These are phyloP conservation scores for Cercis canadensis DNA, from an alignment of 306 rosid genomes.

Conservation along the genomic window DNA sequence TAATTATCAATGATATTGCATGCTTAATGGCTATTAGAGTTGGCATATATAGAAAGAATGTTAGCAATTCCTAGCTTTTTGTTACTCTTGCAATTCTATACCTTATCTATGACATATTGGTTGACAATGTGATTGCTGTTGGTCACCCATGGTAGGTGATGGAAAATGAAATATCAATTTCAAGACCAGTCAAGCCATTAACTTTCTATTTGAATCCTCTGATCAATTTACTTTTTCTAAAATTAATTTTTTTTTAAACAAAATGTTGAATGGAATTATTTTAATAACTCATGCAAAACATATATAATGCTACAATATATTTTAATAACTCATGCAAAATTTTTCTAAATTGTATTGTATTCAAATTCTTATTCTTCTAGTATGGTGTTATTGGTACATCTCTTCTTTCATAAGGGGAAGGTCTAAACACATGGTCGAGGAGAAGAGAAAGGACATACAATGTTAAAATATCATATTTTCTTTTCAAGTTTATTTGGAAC, in stretches of 20 bases:
- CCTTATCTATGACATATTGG: neutral
- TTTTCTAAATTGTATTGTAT: conserved; percentile 16
- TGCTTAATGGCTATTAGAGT: neutral
- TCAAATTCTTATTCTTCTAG: conserved; percentile 25
- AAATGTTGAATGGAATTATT: conserved; percentile 2
- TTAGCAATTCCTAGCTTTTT: neutral
- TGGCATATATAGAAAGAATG: neutral
- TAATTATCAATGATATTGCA: neutral
- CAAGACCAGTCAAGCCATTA: conserved; percentile 5
- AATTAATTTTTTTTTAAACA: neutral
- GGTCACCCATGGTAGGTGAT: conserved; percentile 21
- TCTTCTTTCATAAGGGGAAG: conserved; percentile 9
- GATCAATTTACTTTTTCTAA: neutral
- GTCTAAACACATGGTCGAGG: neutral
- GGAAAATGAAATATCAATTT: neutral
- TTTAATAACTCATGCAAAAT: conserved; percentile 10
- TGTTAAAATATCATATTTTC: no score
- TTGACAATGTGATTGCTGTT: conserved; percentile 10
- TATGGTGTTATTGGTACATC: neutral
- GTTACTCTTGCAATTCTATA: conserved; percentile 2
- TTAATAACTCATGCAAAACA: neutral
- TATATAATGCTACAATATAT: neutral
- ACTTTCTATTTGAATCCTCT: conserved; percentile 1
- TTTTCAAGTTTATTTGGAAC: conserved; percentile 13
- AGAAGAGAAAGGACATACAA: no score